A percentile compares a stretch with the other conserved stretches of the same genome.
phyloP scores from a whole-genome alignment of 495 filamentous ascomycete species.

The Aspergillus diversus region DNA sequence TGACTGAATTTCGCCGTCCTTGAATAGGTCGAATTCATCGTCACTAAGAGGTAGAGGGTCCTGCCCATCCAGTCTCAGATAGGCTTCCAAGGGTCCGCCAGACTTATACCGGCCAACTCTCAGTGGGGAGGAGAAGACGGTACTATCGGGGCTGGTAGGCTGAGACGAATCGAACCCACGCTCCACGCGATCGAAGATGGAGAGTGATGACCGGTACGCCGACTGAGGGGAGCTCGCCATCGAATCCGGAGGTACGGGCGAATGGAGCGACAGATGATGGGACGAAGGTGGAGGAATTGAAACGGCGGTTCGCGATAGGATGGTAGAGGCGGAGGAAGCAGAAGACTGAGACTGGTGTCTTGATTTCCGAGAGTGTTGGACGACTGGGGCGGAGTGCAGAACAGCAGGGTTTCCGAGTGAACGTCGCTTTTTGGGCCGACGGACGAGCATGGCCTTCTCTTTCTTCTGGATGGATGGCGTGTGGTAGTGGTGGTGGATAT shows the following conservation, averaged over 20 bases:
- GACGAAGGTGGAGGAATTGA: constrained; percentile 57
- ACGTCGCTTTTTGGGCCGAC: constrained; percentile 73
- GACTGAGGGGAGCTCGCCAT: constrained; percentile 82
- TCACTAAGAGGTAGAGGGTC: constrained; percentile 29
- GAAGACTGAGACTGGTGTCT: constrained; percentile 47
- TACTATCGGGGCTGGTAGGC: constrained; percentile 75
- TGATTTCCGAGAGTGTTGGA: constrained; percentile 44
- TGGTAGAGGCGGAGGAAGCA: constrained; percentile 56
- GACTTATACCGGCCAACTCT: constrained; percentile 52
- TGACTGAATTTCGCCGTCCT: constrained; percentile 31
- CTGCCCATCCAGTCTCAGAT: constrained; percentile 18
- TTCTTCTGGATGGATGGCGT: constrained; percentile 56
- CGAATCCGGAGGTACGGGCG: constrained; percentile 66
- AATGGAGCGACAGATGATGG: constrained; percentile 68
- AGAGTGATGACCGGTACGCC: constrained; percentile 65
- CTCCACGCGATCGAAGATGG: constrained; percentile 73
- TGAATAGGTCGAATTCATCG: constrained; percentile 26
- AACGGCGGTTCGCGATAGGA: constrained; percentile 66
- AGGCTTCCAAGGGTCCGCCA: constrained; percentile 39
- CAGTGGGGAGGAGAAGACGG: constrained; percentile 56
- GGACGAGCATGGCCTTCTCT: constrained; percentile 51
- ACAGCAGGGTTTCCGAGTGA: constrained; percentile 56
- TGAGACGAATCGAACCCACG: constrained; percentile 60
- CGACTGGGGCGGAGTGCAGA: constrained; percentile 59
- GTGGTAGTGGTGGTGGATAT: constrained; percentile 94